These are phyloP conservation scores for Globisporangium radiosum DNA, from an alignment of 352 stramenopile genomes.

Conservation along the genomic window DNA sequence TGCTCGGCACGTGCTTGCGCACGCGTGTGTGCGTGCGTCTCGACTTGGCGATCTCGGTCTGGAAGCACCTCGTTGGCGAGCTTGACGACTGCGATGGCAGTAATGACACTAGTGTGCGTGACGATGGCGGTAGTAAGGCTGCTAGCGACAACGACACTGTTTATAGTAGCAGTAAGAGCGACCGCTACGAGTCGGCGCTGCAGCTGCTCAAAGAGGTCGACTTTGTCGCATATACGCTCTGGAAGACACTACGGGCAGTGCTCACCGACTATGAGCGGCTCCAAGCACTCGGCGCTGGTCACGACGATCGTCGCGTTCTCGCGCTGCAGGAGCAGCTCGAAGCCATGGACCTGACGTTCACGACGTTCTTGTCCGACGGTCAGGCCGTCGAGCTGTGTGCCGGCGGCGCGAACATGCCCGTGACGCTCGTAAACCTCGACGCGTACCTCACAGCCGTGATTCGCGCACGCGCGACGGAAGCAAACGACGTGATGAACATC, in stretches of 20 bases:
- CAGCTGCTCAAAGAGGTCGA: slow-evolving; percentile 58
- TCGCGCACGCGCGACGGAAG: slow-evolving; percentile 32
- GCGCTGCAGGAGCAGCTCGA: slow-evolving; percentile 39
- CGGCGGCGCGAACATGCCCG: slow-evolving; percentile 22
- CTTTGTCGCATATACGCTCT: slow-evolving; percentile 45
- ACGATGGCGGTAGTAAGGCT: background rate
- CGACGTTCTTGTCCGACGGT: slow-evolving; percentile 65
- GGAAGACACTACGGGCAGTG: slow-evolving; percentile 35
- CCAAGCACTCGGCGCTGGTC: background rate
- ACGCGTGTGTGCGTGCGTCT: slow-evolving; percentile 73
- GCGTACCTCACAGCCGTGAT: slow-evolving; percentile 46
- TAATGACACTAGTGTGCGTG: background rate
- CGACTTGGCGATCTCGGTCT: slow-evolving; percentile 61
- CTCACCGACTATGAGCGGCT: slow-evolving; percentile 15
- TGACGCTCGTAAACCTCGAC: slow-evolving; percentile 42
- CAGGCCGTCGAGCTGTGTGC: slow-evolving; percentile 34
- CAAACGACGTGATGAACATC: slow-evolving; percentile 45
- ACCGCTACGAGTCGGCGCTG: slow-evolving; percentile 22
- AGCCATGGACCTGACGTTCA: slow-evolving; percentile 71
- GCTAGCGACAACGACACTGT: background rate
- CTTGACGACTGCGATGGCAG: slow-evolving; percentile 14
- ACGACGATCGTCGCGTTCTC: background rate
- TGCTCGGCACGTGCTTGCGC: slow-evolving; percentile 84
- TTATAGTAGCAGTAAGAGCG: too few species aligned
- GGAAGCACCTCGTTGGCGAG: slow-evolving; percentile 64